Percentiles rank a stretch among this genome's conserved stretches.
These are phyloP conservation scores for Phaeosphaeriaceae sp. DNA, from an alignment of 2,329 filamentous ascomycete species.

Conservation along the genomic window DNA sequence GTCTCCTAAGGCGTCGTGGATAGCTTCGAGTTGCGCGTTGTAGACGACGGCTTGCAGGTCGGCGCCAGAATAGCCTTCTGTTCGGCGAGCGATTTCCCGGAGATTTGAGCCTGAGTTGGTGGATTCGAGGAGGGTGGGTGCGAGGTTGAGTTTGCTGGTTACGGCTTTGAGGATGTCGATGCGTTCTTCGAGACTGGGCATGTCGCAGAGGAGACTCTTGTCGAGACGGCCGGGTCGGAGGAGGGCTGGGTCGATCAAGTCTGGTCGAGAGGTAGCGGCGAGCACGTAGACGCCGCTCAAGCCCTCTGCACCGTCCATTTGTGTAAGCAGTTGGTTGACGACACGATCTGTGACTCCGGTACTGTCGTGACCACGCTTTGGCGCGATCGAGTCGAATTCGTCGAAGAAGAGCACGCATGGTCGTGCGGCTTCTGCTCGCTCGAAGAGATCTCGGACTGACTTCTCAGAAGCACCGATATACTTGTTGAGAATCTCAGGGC, in stretches of 20 bases:
- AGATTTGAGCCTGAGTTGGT: constrained; percentile 53
- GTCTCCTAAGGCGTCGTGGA: constrained; percentile 85
- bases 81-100: constrained; percentile 77
- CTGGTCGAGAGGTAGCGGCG: constrained; percentile 90
- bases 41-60: constrained; percentile 95
- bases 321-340: constrained; percentile 96
- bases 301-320: constrained; percentile 98
- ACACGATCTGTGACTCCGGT: constrained; percentile 99
- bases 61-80: constrained; percentile 91
- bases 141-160: constrained; percentile 80
- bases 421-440: constrained; percentile 85
- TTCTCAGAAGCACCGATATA: constrained; percentile 99
- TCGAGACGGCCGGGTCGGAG: constrained; percentile 91
- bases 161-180: constrained; percentile 88
- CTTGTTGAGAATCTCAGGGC: constrained; percentile 97
- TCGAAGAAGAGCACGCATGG: constrained; percentile 98
- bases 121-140: constrained; percentile 66
- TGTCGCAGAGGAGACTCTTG: constrained; percentile 90
- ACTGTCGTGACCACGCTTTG: constrained; percentile 94
- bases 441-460: constrained; percentile 92
- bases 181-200: constrained; percentile 81
- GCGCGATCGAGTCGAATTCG: constrained; percentile 97
- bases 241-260: constrained; percentile 93
- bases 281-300: constrained; percentile 94
- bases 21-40: constrained; percentile 95